phyloP scores from a whole-genome alignment of 1,284 basidiomycete genomes.

The Cutaneotrichosporon sp. region DNA sequence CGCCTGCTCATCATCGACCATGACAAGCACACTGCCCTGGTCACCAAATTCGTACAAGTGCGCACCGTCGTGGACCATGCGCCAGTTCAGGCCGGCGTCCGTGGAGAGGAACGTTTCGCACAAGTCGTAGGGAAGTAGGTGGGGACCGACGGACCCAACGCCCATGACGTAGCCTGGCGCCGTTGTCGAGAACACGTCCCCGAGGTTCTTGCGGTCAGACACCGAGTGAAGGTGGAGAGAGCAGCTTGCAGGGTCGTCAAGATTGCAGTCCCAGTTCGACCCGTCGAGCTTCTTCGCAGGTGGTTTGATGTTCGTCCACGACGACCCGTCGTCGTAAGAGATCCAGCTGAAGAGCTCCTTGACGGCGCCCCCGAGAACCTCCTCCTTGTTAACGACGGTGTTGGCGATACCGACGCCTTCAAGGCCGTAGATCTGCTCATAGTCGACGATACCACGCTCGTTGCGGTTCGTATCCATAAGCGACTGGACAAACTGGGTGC shows the following conservation, averaged over 20 bases:
- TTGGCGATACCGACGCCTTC: slow-evolving; percentile 93
- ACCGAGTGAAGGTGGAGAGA: slow-evolving; percentile 90
- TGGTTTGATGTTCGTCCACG: slow-evolving; percentile 70
- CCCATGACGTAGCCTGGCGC: slow-evolving; percentile 95
- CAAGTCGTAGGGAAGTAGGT: slow-evolving; percentile 72
- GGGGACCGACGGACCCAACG: slow-evolving; percentile 79
- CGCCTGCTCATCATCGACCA: slow-evolving; percentile 82
- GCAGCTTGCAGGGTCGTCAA: slow-evolving; percentile 62
- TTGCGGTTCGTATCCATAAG: slow-evolving; percentile 89
- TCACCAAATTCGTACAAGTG: slow-evolving; percentile 97
- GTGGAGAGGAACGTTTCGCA: slow-evolving; percentile 91
- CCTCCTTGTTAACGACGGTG: slow-evolving; percentile 74
- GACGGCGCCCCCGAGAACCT: slow-evolving; percentile 65
- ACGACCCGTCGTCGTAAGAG: slow-evolving; percentile 88
- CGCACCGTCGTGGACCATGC: slow-evolving; percentile 70
- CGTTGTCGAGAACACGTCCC: slow-evolving; percentile 87
- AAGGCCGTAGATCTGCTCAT: slow-evolving; percentile 85
- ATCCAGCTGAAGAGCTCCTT: slow-evolving; percentile 75
- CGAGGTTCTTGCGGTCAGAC: slow-evolving; percentile 85
- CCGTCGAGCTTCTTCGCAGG: slow-evolving; percentile 66
- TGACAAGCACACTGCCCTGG: slow-evolving; percentile 74
- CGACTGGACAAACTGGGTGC: slow-evolving; percentile 91
- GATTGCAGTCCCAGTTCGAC: slow-evolving; percentile 63
- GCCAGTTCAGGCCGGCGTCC: slow-evolving; percentile 86
- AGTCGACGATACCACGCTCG: slow-evolving; percentile 83